Conservation (phyloP, 208 protist species). For the Trypanosoma boissoni region DNA sequence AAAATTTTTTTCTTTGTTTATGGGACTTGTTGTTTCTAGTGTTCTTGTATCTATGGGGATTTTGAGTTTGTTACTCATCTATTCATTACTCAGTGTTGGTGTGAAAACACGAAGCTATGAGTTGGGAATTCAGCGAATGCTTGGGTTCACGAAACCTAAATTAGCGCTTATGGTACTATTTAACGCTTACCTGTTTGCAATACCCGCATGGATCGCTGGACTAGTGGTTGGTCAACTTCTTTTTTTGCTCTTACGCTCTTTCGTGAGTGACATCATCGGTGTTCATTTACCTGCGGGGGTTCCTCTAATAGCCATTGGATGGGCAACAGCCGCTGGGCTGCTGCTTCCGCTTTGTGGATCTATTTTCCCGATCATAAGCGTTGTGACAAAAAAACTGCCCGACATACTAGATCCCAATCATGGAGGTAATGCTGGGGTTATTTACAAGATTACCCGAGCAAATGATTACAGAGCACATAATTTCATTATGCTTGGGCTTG, state of each 20-base stretch:
- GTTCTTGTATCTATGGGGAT: constrained; percentile 77
- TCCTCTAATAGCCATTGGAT: constrained; percentile 36
- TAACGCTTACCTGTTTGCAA: constrained; percentile 62
- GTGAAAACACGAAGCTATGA: constrained; percentile 93
- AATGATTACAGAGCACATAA: constrained; percentile 28
- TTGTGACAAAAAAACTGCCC: constrained; percentile 68
- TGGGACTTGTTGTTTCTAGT: constrained; percentile 89
- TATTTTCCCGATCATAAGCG: constrained; percentile 80
- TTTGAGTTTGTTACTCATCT: constrained; percentile 90
- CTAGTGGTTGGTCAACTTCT: constrained; percentile 58
- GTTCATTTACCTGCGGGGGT: constrained; percentile 36
- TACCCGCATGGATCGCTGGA: constrained; percentile 83
- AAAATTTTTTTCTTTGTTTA: constrained; percentile 82
- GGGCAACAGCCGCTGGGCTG: constrained; percentile 72
- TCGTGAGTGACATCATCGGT: constrained; percentile 33
- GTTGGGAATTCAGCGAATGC: constrained; percentile 91
- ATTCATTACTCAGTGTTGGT: constrained; percentile 91
- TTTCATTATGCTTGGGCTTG: constrained; percentile 48
- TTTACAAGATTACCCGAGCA: constrained; percentile 65
- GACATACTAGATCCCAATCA: constrained; percentile 83
- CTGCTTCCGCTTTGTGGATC: constrained; percentile 78
- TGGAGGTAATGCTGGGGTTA: constrained; percentile 54
- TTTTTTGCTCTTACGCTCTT: constrained; percentile 34
- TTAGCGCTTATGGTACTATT: constrained; percentile 55
- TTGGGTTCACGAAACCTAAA: constrained; percentile 63